Conservation (phyloP, 371 early-diverging fungal genomes). For the Fennellomyces sp. region DNA sequence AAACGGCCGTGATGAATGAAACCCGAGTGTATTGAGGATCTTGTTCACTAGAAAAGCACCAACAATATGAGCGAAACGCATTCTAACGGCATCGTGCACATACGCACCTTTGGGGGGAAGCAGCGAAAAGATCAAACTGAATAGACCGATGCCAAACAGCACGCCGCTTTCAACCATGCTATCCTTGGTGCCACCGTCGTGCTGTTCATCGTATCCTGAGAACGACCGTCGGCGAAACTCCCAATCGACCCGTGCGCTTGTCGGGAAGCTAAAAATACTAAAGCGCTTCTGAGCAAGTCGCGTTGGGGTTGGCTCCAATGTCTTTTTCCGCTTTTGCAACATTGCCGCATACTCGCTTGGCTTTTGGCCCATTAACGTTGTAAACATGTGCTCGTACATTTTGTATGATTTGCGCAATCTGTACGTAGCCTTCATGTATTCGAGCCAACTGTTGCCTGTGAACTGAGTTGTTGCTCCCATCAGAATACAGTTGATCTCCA, state of each 20-base stretch:
- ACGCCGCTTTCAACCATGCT: constrained; percentile 44
- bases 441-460: constrained; percentile 47
- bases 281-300: constrained; percentile 30
- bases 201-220: constrained; percentile 12
- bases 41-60: constrained; percentile 31
- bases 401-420: constrained; percentile 50
- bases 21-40: constrained; percentile 47
- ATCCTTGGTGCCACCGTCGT: background rate
- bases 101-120: constrained; percentile 52
- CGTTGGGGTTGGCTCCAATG: background rate
- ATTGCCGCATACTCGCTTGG: constrained; percentile 38
- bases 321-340: constrained; percentile 18
- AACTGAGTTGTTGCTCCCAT: constrained; percentile 55
- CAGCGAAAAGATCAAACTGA: constrained; percentile 50
- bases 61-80: background rate
- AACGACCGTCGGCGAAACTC: too few species aligned
- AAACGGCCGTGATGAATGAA: constrained; percentile 53
- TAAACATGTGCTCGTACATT: constrained; percentile 52
- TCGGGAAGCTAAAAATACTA: constrained; percentile 22
- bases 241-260: too few species aligned
- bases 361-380: constrained; percentile 39
- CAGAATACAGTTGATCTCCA: constrained; percentile 47
- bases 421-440: constrained; percentile 53
- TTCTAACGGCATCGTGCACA: background rate
- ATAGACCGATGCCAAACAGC: constrained; percentile 48